Percentiles rank a stretch among this genome's conserved stretches.
phyloP scores from a whole-genome alignment of 2,329 filamentous ascomycete genomes.

The Incumbomyces delicatus region DNA sequence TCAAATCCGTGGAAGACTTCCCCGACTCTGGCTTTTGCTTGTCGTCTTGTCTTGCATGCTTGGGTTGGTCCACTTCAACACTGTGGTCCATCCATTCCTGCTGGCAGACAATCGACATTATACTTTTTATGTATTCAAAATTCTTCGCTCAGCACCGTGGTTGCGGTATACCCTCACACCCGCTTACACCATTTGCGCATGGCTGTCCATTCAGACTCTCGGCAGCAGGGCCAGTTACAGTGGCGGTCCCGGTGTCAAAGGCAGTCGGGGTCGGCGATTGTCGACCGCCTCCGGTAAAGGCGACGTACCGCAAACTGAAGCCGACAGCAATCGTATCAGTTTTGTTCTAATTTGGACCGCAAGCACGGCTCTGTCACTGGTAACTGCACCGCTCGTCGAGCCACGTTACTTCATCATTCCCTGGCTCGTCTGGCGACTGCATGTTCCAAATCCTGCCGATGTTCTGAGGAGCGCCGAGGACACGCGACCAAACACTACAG shows the following conservation, averaged over 20 bases:
- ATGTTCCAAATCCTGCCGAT: slow-evolving; percentile 42
- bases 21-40: slow-evolving; percentile 29
- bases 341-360: slow-evolving; percentile 55
- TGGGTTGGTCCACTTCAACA: slow-evolving; percentile 64
- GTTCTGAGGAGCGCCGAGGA: slow-evolving; percentile 3
- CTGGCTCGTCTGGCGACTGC: slow-evolving; percentile 84
- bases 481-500: slow-evolving; percentile 2
- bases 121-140: slow-evolving; percentile 90
- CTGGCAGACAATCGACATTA: slow-evolving; percentile 95
- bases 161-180: slow-evolving; percentile 59
- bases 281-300: slow-evolving; percentile 4
- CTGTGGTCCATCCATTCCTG: slow-evolving; percentile 89
- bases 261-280: slow-evolving; percentile 14
- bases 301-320: slow-evolving; percentile 10
- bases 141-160: slow-evolving; percentile 56
- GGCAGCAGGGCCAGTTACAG: slow-evolving; percentile 29
- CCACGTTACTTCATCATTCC: slow-evolving; percentile 93
- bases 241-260: slow-evolving; percentile 13
- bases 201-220: slow-evolving; percentile 57
- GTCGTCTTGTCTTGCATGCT: slow-evolving; percentile 34
- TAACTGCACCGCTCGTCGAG: slow-evolving; percentile 87
- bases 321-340: slow-evolving; percentile 30
- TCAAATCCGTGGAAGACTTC: slow-evolving; percentile 28
- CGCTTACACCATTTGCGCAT: slow-evolving; percentile 62
- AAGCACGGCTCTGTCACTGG: slow-evolving; percentile 64